Evolutionary conservation across 495 filamentous ascomycete genomes (phyloP), one percentile per base, ranked within the genome.

Genomic region (Xylona heveae): DNA sequence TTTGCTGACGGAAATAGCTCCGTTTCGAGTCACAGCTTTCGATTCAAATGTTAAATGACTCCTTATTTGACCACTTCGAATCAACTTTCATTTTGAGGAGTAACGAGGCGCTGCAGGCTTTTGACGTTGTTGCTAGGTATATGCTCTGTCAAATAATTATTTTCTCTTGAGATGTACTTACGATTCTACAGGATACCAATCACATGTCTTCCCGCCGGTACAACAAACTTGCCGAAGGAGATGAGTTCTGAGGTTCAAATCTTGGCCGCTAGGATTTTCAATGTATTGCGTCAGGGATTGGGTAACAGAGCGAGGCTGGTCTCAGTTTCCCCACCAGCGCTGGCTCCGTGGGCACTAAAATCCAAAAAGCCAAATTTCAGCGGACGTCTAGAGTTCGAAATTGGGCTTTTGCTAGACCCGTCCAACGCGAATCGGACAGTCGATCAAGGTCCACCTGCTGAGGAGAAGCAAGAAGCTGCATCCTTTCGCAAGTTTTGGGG

Each of bases 391-490:
- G 23, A 7, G 8, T 6, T 88, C 10, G 50, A 61, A 8, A 55
- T 88, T 26, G 74, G 78, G 0, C 54, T 97, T 21, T 44, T 77
- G 12, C 64, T 90, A 20, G 60, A 93, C 46, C 58, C 75, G 1
- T 56, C 62, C 6, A 76, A 82, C 42, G 67, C 71, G 32, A 53
- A 61, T 27, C 71, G 83, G 14, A 57, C 65, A 14, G 72, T 93
- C 26, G 88, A 97, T 42, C 74, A 80, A 43, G 88, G 88, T 2
- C 88, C 88, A 2, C 47, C 71, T 0, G 79, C 79, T 3, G 80
- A 93, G 47, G 61, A 81, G 29, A 81, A 71, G 46, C 63, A 66
- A 34, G 64, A 69, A 40, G 67, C 74, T 20, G 64, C 67, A 5
- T 55, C 53, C 16, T 82, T 76, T 38, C 69, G 71, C n/a, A 55